Evolutionary conservation across 208 protist species (phyloP).

Genomic region (Trypanosoma conorhini): DNA sequence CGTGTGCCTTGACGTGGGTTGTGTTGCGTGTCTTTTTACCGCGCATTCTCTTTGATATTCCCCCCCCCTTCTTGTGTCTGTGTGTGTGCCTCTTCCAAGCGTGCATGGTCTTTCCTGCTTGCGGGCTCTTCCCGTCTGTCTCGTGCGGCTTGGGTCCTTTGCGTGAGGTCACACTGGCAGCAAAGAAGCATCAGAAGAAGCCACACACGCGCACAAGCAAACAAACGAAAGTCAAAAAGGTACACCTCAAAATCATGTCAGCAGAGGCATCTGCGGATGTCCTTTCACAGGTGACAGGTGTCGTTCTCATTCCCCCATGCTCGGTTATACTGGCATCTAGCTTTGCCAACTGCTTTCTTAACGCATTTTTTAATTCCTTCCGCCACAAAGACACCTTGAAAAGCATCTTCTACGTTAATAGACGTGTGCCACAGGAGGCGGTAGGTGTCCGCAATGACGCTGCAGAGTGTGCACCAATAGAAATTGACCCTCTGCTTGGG

Average conservation of each 20-base stretch:
- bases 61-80: neutral
- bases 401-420: neutral
- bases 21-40: neutral
- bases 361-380: slow-evolving; percentile 1
- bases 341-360: slow-evolving; percentile 5
- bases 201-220: neutral
- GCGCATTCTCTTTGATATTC: neutral
- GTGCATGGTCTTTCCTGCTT: too few species aligned
- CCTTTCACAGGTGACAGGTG: neutral
- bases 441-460: neutral
- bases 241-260: neutral
- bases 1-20: too few species aligned
- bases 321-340: slow-evolving; percentile 10
- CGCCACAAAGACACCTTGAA: neutral
- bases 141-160: neutral
- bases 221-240: neutral
- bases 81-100: neutral
- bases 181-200: too few species aligned
- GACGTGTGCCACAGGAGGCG: neutral
- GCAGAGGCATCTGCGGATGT: neutral
- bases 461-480: neutral
- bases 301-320: slow-evolving; percentile 13
- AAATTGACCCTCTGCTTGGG: slow-evolving; percentile 7
- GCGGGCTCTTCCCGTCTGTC: neutral
- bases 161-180: too few species aligned